Conservation (phyloP, 441 rosid species). For the Arabidopsis lyrata region DNA sequence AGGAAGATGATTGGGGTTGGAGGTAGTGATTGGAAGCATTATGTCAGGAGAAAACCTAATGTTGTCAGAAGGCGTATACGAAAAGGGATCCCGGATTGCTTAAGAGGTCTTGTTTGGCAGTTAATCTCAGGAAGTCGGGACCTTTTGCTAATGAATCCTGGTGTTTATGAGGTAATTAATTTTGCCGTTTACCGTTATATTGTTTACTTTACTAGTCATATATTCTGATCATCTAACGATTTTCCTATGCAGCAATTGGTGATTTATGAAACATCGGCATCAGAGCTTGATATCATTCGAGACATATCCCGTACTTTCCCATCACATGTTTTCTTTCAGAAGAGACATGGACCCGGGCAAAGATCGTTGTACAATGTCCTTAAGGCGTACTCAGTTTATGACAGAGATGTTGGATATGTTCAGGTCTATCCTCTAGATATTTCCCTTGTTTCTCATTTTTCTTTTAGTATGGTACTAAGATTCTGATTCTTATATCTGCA, state of each 20-base stretch:
- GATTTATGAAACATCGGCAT: constrained; percentile 91
- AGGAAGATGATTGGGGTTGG: constrained; percentile 98
- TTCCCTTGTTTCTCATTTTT: not conserved
- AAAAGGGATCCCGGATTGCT: constrained; percentile 95
- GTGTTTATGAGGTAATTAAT: constrained; percentile 84
- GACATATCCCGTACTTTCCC: constrained; percentile 98
- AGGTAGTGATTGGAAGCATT: constrained; percentile 98
- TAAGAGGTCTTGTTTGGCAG: constrained; percentile 99
- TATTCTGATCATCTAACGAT: constrained; percentile 16
- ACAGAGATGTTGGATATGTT: constrained; percentile 97
- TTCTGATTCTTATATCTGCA: constrained; percentile 47
- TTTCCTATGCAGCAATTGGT: constrained; percentile 79
- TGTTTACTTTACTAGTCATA: not conserved
- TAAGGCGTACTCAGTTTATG: constrained; percentile 95
- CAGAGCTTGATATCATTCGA: constrained; percentile 92
- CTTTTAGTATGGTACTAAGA: constrained; percentile 14
- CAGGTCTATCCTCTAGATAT: constrained; percentile 61
- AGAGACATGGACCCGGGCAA: constrained; percentile 99
- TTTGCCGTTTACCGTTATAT: constrained; percentile 3
- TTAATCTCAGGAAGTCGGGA: constrained; percentile 95
- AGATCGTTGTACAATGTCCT: constrained; percentile 97
- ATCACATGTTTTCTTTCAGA: constrained; percentile 97
- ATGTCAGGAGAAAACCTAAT: constrained; percentile 83
- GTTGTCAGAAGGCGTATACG: constrained; percentile 84
- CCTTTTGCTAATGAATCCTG: constrained; percentile 93